phyloP scores from a whole-genome alignment of 2,329 filamentous ascomycete genomes.

The Ustulina deusta region DNA sequence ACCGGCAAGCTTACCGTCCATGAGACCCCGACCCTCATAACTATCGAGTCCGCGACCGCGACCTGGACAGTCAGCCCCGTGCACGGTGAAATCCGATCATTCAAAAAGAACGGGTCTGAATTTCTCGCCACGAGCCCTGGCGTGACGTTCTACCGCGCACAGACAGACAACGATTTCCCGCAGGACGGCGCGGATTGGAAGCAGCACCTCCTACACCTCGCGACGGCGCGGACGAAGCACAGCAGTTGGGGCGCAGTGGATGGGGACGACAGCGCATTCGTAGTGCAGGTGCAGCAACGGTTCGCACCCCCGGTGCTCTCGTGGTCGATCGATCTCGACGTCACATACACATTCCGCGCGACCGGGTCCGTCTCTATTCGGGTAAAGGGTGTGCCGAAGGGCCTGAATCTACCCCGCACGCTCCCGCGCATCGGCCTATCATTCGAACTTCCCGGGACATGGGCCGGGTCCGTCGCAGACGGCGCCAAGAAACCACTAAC shows the following conservation, averaged over 20 bases:
- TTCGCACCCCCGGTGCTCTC: slow-evolving; percentile 72
- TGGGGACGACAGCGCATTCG: slow-evolving; percentile 48
- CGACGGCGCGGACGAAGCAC: slow-evolving; percentile 28
- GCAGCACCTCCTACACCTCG: slow-evolving; percentile 30
- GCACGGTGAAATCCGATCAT: slow-evolving; percentile 44
- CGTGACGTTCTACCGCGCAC: slow-evolving; percentile 68
- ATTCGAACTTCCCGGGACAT: slow-evolving; percentile 53
- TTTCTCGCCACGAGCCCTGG: slow-evolving; percentile 43
- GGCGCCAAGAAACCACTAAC: slow-evolving; percentile 47
- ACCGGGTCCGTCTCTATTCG: slow-evolving; percentile 62
- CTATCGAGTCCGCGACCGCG: slow-evolving; percentile 43
- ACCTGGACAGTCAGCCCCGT: slow-evolving; percentile 48
- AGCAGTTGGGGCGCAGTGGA: slow-evolving; percentile 45
- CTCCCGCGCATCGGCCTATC: slow-evolving; percentile 73
- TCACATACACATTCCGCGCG: slow-evolving; percentile 67
- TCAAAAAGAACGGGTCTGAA: slow-evolving; percentile 45
- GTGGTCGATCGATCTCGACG: slow-evolving; percentile 65
- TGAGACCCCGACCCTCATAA: slow-evolving; percentile 44
- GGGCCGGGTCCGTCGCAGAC: slow-evolving; percentile 32
- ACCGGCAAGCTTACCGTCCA: slow-evolving; percentile 40
- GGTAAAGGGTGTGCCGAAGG: slow-evolving; percentile 61
- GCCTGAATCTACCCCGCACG: slow-evolving; percentile 64
- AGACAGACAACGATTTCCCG: slow-evolving; percentile 73
- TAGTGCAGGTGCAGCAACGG: slow-evolving; percentile 61
- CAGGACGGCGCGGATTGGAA: slow-evolving; percentile 68